phyloP scores from a whole-genome alignment of 2,329 filamentous ascomycete genomes.

The Ophiostoma tasmaniense region DNA sequence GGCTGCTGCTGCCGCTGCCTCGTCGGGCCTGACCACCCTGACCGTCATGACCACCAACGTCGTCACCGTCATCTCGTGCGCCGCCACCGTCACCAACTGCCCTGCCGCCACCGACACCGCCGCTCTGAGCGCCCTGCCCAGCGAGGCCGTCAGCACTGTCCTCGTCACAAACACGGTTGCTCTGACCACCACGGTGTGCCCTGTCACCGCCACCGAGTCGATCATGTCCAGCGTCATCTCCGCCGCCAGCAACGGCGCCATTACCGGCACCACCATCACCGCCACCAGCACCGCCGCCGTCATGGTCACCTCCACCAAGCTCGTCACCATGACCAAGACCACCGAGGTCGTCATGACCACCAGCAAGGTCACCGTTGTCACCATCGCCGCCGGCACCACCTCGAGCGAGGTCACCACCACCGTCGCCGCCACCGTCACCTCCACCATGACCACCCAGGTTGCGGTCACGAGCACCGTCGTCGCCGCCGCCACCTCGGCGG shows the following conservation, averaged over 20 bases:
- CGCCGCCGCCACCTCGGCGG: conserved; percentile 1
- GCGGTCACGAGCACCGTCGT: conserved; percentile 19
- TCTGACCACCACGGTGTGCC: conserved; percentile 34
- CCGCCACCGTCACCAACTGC: conserved; percentile 16
- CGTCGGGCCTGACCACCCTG: conserved; percentile 30
- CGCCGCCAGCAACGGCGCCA: conserved; percentile 24
- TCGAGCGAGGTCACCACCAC: conserved; percentile 22
- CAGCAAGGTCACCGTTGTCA: conserved; percentile 10
- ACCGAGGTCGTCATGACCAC: conserved; percentile 20
- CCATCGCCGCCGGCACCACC: not conserved
- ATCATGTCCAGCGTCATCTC: conserved; percentile 30
- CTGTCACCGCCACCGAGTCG: conserved; percentile 31
- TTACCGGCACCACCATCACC: not conserved
- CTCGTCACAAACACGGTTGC: conserved; percentile 33
- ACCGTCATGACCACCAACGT: conserved; percentile 35
- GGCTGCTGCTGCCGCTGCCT: not conserved
- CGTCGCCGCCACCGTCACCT: conserved; percentile 23
- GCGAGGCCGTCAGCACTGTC: conserved; percentile 25
- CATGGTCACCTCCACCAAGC: conserved; percentile 19
- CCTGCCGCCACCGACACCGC: conserved; percentile 28
- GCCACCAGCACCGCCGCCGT: conserved; percentile 25
- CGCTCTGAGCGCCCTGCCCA: conserved; percentile 30
- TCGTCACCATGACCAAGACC: conserved; percentile 14
- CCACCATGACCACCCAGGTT: conserved; percentile 18
- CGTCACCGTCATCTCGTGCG: conserved; percentile 27